Evolutionary conservation across 805 yeast genomes (phyloP).

Genomic region (Cyberlindnera euphorbiiphila): DNA sequence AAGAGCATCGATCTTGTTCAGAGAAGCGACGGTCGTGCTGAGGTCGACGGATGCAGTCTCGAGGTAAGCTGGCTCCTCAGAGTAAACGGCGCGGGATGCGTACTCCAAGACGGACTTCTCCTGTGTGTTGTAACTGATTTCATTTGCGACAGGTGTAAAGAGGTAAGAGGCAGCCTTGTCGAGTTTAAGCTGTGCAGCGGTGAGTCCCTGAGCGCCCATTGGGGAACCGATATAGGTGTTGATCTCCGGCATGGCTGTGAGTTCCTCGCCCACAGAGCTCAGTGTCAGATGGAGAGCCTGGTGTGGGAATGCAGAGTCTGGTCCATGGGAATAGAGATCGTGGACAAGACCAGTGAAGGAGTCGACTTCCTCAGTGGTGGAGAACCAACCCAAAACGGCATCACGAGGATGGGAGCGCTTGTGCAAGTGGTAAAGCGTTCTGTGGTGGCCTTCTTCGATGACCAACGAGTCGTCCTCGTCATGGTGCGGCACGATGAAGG

Average conservation of each 20-base stretch:
- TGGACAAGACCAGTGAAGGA: slow-evolving; percentile 73
- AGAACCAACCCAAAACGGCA: slow-evolving; percentile 83
- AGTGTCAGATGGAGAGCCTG: slow-evolving; percentile 80
- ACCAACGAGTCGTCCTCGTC: slow-evolving; percentile 74
- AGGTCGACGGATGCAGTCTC: slow-evolving; percentile 39
- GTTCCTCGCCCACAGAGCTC: slow-evolving; percentile 42
- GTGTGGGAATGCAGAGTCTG: slow-evolving; percentile 63
- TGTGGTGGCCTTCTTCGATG: slow-evolving; percentile 74
- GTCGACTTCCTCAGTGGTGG: slow-evolving; percentile 57
- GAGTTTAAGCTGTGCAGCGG: slow-evolving; percentile 35
- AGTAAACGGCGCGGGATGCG: slow-evolving; percentile 37
- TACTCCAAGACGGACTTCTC: slow-evolving; percentile 57
- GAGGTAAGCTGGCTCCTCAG: slow-evolving; percentile 26
- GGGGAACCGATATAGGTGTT: slow-evolving; percentile 75
- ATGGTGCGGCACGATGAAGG: slow-evolving; percentile 76
- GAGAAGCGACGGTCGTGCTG: slow-evolving; percentile 42
- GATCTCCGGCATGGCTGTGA: slow-evolving; percentile 45
- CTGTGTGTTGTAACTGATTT: slow-evolving; percentile 50
- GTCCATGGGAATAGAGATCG: slow-evolving; percentile 61
- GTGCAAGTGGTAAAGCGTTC: slow-evolving; percentile 63
- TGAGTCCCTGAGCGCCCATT: slow-evolving; percentile 50
- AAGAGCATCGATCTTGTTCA: slow-evolving; percentile 42
- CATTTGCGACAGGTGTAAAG: slow-evolving; percentile 73
- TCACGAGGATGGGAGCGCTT: slow-evolving; percentile 78
- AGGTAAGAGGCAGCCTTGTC: slow-evolving; percentile 46